Evolutionary conservation across 352 stramenopile species (phyloP), one percentile per base, ranked within the genome.

Genomic region (Thalassiosira ordinaria): DNA sequence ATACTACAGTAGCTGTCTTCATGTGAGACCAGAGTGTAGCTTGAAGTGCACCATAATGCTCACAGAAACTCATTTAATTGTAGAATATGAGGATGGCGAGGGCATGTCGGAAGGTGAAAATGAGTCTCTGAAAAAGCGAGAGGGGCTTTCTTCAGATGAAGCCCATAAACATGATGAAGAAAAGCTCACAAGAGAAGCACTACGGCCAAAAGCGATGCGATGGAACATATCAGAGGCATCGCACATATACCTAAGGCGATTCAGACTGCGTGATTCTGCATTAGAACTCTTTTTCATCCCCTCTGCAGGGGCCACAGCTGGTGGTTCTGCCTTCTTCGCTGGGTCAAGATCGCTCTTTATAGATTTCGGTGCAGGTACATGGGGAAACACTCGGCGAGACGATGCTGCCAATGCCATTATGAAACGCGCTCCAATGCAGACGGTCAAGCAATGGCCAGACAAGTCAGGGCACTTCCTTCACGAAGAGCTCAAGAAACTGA

Each of bases 241-340:
- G 14, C 91, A 95, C 63, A 90, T 95, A 47, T 95, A 94, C 62
- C 74, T 96, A 24, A 72, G 92, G 37, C 80, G 92, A 24, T 96
- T 93, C 65, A 71, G 89, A 46, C 63, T 96, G 41, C 84, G 92
- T 44, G 92, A 96, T 72, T 94, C 85, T 62, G 91, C 89, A 9
- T 67, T 96, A 18, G 92, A 96, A 71, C 86, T 95, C 60, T 96
- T 95, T 68, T 94, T 95, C 52, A 91, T 93, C 57, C 87, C 91
- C n/a, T 93, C 90, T 74, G 90, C 86, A 18, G 91, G 91, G 8
- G 84, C 82, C 16, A 85, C 80, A 44, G 89, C 86, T 55, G 89
- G 91, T 29, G 89, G 89, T 0, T 85, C 80, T 72, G 89, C 88
- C n/a, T 78, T 93, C 27, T 92, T 88, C 51, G 88, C 82, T 27